Evolutionary conservation across 805 yeast species (phyloP), one percentile per base, ranked within the genome.

Genomic region (Saccharomycopsis sp.): DNA sequence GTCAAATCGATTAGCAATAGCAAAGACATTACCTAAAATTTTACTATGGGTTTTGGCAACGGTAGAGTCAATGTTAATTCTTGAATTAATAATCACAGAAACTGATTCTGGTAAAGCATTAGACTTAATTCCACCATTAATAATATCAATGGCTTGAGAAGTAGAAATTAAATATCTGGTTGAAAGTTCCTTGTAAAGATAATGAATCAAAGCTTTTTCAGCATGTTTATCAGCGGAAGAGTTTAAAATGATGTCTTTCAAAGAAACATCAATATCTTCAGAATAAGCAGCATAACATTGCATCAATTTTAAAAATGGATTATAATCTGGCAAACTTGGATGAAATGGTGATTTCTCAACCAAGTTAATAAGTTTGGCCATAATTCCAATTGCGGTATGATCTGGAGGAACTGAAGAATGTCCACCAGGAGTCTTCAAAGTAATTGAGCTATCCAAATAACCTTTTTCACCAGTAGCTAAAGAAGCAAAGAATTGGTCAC

Each of bases 391-490:
- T 1, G 81, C 70, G 4, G 94, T 82, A 52, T 84, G 94, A 35
- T 73, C 79, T 2, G 88, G 89, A 5, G 94, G 92, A n/a, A 69
- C 56, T 5, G 87, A 79, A 1, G 89, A 76, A 54, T 83, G 94
- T 8, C 94, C 94, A 27, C 94, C 94, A 13, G 75, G 73, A 19
- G 82, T 76, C 19, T 60, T 60, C 29, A 82, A 59, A 4, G 65
- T 63, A 30, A 79, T 62, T 20, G 56, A 54, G 35, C 76, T 57
- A 42, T 76, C 78, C 17, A 77, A 53, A 42, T 66, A 69, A 3
- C 84, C 83, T 55, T 76, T 76, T 52, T 79, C 82, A 15, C 74
- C 74, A 14, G 78, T 71, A 3, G 74, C 70, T 3, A 77, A 71
- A 26, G 69, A 58, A 3, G 79, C 73, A 46, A 74, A 62, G 23